Base-by-base conservation (phyloP, 108 stramenopile species). In the Aurantiochytrium sp. region DNA sequence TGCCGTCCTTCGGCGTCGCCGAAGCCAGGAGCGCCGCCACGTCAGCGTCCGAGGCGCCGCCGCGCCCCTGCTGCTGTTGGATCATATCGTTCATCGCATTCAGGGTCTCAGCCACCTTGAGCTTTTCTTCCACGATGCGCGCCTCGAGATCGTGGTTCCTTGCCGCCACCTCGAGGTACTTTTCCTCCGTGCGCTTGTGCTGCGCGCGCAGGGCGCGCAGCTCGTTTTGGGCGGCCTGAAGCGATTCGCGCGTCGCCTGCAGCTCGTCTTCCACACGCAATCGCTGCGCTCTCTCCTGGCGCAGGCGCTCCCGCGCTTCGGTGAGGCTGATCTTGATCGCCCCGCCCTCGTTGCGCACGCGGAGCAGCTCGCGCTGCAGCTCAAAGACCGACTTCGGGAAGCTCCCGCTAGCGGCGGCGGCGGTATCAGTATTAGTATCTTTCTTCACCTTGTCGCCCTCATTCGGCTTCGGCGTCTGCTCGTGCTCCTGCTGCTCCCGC, bases 61-160 rank as follows among this genome's bases (percentile, higher is more conserved):
- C 59, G 2, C n/a, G n/a, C 42, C 17, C 19, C n/a, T 81, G 39
- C 30, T 81, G 73, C 10, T 17, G 6, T 12, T 48, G 73, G 3
- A 81, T 41, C 42, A 81, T 48, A 12, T 81, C 73, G 32, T 81
- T 81, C 73, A 81, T 81, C 39, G 73, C 73, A 48, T 81, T 81
- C 36, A 81, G 30, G 12, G 73, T 81, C 45, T 81, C 73, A 12
- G 73, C 73, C 39, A 81, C 45, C 39, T 81, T 81, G 73, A 37
- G n/a, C 39, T 81, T 81, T 48, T 81, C 73, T 10, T 81, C 42
- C 6, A 81, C 73, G 2, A 81, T 81, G 21, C 73, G 39, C 36
- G 17, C 45, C 24, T 81, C 73, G 10, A 81, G 39, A 48, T 81
- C 73, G 39, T 48, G 42, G 39, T 81, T 81, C 17, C 73, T 12